Base-by-base conservation (phyloP, 306 rosid genomes). In the Ormosia semicastrata region DNA sequence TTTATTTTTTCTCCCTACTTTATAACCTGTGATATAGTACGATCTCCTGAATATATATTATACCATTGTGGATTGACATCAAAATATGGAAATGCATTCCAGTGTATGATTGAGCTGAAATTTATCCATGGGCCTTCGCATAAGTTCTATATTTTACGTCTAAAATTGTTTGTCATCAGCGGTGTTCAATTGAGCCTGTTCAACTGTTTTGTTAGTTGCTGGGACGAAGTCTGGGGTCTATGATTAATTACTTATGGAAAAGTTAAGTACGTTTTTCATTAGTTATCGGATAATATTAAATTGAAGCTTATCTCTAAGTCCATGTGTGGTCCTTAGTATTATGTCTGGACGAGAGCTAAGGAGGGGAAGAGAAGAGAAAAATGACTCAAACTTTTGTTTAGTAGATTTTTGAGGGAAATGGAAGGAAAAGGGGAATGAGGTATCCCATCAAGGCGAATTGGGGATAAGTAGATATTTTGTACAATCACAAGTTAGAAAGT, bases 81-180 rank as follows among this genome's bases (percentile, higher is more conserved):
- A 75, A 39, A 89, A 84, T 77, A 88, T 89, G 9, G 90, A 83
- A 33, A 89, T 78, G 70, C 36, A 85, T 82, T 63, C 82, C 62
- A 4, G 88, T 85, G 78, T 67, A 73, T 32, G 29, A 76, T 78
- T 65, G 64, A 65, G 71, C 41, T 54, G 70, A 79, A 71, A 24
- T 49, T 33, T 64, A 10, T 68, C 87, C 88, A 15, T 69, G 13
- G 71, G 83, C 78, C 87, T 87, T 83, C 79, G 76, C 52, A 73
- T 87, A 14, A 82, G 37, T 71, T 75, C 62, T 66, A 83, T 15
- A 87, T 84, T 50, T 46, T 33, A 3, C 58, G 49, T 36, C 30
- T 46, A 37, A 75, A 71, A 18, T 18, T 14, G 7, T 77, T 40
- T 62, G 32, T 24, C 56, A 2, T 4, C 33, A 4, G n/a, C 3